These are phyloP conservation scores for Ottelia alismoides DNA, from an alignment of 106 monocot species.

Conservation along the genomic window DNA sequence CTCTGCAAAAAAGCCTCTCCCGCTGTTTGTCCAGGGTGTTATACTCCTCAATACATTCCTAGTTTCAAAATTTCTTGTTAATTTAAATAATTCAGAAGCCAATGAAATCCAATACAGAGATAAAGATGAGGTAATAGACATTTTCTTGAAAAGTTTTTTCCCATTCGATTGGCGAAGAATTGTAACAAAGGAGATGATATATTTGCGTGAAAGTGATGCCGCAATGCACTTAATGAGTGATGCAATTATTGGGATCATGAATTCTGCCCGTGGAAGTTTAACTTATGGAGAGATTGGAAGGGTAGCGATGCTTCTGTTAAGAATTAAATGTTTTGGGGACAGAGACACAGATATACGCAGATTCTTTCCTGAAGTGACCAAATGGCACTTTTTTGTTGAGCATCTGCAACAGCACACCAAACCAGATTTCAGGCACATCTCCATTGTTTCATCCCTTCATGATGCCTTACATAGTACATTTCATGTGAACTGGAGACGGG, in stretches of 20 bases:
- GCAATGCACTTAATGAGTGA: conserved; percentile 9
- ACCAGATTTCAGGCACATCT: too few species aligned
- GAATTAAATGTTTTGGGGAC: conserved; percentile 8
- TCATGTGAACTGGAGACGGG: conserved; percentile 4
- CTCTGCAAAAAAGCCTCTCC: neutral
- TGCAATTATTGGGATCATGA: conserved; percentile 5
- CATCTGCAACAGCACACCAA: too few species aligned
- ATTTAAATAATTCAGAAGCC: too few species aligned
- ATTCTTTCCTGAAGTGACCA: neutral
- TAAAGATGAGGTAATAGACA: conserved; percentile 3
- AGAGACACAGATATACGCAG: conserved; percentile 3
- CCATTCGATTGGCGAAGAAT: conserved; percentile 11
- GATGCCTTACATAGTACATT: conserved; percentile 11
- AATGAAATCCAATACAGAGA: too few species aligned
- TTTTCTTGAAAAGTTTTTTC: conserved; percentile 21
- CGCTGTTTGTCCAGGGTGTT: conserved; percentile 1
- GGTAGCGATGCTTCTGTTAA: conserved; percentile 24
- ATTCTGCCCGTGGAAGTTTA: neutral
- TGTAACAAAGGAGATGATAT: conserved; percentile 1
- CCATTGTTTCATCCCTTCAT: neutral
- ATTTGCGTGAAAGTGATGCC: conserved; percentile 7
- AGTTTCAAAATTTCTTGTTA: conserved; percentile 19
- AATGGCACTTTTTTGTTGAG: too few species aligned
- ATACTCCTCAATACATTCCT: conserved; percentile 16
- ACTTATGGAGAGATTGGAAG: conserved; percentile 33